These are phyloP conservation scores for Rhizopogon vinicolor DNA, from an alignment of 768 basidiomycete genomes.

Conservation along the genomic window DNA sequence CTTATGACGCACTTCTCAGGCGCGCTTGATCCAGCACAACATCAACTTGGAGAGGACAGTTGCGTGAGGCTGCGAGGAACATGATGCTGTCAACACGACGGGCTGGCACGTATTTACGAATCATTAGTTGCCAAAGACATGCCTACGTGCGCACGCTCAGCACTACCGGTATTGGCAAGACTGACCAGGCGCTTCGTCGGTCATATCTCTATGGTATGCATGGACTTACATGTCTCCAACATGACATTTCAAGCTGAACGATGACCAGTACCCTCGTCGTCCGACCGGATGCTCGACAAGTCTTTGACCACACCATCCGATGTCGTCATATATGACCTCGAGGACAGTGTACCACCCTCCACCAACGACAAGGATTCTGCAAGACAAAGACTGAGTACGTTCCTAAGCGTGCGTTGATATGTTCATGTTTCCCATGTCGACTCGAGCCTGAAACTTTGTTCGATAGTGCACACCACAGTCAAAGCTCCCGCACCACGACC, in stretches of 20 bases:
- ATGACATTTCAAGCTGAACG: not conserved
- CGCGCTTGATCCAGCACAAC: too few species aligned
- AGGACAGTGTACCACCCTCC: constrained; percentile 75
- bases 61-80: too few species aligned
- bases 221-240: not conserved
- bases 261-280: constrained; percentile 67
- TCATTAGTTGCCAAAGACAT: not conserved
- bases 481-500: constrained; percentile 37
- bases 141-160: not conserved
- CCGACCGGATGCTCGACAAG: constrained; percentile 78
- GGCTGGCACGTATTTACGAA: not conserved
- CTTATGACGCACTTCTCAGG: too few species aligned
- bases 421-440: not conserved
- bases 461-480: constrained; percentile 20
- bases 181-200: not conserved
- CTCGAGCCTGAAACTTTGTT: not conserved
- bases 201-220: not conserved
- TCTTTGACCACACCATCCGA: constrained; percentile 63
- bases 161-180: not conserved
- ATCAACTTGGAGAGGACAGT: too few species aligned
- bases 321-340: constrained; percentile 81
- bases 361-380: constrained; percentile 55
- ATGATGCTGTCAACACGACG: not conserved
- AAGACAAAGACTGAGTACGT: constrained; percentile 47
- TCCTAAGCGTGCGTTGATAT: constrained; percentile 43